These are phyloP conservation scores for Rhytidiadelphus loreus DNA, from an alignment of 225 moss, liverwort and hornwort species.

Conservation along the genomic window DNA sequence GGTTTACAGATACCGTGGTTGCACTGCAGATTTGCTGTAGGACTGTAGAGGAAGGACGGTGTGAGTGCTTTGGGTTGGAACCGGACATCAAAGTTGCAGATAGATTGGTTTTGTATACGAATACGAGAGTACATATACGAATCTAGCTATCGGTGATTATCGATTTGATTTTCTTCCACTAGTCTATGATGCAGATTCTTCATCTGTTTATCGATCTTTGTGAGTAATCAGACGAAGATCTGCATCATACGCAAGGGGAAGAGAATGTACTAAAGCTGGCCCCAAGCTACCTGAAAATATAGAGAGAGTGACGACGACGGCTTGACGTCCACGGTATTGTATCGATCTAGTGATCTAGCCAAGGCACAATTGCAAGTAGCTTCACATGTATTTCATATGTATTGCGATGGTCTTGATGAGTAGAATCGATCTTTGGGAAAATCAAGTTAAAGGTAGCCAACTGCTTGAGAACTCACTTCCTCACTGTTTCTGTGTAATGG, in stretches of 20 bases:
- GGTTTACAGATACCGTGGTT: not conserved
- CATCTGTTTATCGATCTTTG: conserved; percentile 11
- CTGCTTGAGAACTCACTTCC: not conserved
- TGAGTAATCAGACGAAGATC: conserved; percentile 16
- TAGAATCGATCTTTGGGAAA: not conserved
- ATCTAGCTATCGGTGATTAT: not conserved
- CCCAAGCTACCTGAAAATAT: not conserved
- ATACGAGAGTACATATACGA: too few relatives aligned
- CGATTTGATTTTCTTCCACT: not conserved
- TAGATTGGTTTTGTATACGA: not conserved
- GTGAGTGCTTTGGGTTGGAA: not conserved
- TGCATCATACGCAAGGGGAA: conserved; percentile 29
- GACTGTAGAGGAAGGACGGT: not conserved
- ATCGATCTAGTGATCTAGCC: not conserved
- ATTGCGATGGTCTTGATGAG: too few relatives aligned
- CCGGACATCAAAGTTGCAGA: not conserved
- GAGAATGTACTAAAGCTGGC: not conserved
- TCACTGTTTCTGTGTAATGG: not conserved
- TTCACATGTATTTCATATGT: too few relatives aligned
- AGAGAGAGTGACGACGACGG: not conserved
- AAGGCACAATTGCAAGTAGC: not conserved
- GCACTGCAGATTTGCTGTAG: not conserved
- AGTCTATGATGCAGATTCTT: conserved; percentile 45
- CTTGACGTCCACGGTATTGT: not conserved
- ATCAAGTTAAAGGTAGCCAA: not conserved